Base-by-base conservation (phyloP, 768 basidiomycete species). In the Boletus eberwhitei region DNA sequence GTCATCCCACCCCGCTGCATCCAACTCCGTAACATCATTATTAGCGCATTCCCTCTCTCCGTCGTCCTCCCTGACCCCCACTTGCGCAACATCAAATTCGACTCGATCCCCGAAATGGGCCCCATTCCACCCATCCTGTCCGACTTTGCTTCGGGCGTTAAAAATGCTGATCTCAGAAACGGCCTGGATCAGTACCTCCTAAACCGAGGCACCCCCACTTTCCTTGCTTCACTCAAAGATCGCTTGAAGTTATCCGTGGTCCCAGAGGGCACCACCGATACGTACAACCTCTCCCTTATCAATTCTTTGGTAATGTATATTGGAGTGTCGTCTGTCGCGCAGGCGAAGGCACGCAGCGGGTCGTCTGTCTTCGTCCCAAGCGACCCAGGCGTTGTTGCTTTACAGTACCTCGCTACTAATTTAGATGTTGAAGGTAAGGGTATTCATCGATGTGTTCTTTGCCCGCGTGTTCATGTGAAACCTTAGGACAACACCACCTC, bases 271-370 rank as follows among this genome's bases (percentile, higher is more conserved):
- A 63, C 75, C 16, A 61, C 77, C 2, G 88, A 89, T 58, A 71
- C 75, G 3, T 98, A 95, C 78, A 95, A 97, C 72, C 73, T 94
- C 49, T 81, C 95, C 12, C 77, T 98, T 62, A 84, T 98, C 68
- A 98, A 98, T 68, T 86, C 95, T 22, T 79, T 98, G 59, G 94
- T 97, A 61, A 89, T 98, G 84, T 98, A 94, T 74, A 85, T 94
- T 49, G 95, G 94, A n/a, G 88, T 93, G 21, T 91, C 90, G 13
- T 90, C 93, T 29, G 88, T 97, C 43, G 90, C 89, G 13, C 88
- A 94, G 71, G 86, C 88, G 41, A 93, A 94, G 67, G 86, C 90
- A 2, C 80, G 86, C 70, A 93, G 85, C 62, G 91, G 92, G 19
- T 83, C 85, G 19, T 82, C 88, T 11, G 76, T 88, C 51, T 99